Evolutionary conservation across 148 eudicot species (phyloP), one percentile per base, ranked within the genome.

Genomic region (Vaccinium myrtillus): DNA sequence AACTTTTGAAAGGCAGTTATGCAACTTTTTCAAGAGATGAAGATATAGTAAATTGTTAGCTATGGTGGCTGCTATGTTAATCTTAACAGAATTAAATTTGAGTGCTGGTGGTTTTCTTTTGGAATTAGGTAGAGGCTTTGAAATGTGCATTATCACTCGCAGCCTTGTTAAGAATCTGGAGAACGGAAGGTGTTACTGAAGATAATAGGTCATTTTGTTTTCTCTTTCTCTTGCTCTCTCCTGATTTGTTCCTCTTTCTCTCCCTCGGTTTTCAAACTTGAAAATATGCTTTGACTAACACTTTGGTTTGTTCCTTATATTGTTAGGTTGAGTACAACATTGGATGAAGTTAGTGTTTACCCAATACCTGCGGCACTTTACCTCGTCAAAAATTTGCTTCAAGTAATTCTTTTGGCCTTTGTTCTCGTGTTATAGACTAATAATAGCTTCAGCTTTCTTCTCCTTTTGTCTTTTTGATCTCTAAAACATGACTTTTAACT

Each of bases 321-420:
- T 85, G 51, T 77, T 83, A 97, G 99, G 94, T 91, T 97, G 91
- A 94, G 91, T 86, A 97, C 99, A 27, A 92, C 99, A 76, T 67
- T 91, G 81, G 95, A 94, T 86, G 99, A 97, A 97, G 94, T 97
- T 81, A 94, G 86, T 83, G 98, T 97, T 77, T 97, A 95, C 90
- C 99, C 99, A 65, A 94, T 97, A 86, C 99, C 99, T 78, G 99
- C 98, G 27, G 90, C 91, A 55, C 98, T 97, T 85, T 97, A 97
- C 89, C 98, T 97, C 13, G 78, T 97, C 71, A 97, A 97, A 92
- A 97, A 97, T 88, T 85, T 97, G 78, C 93, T 97, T 78, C 99
- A 97, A 93, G 99, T 91, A 86, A 83, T 16, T 18, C 82, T 67
- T 61, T 80, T 15, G 78, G 21, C 56, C 30, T 77, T 70, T 55